Conservation (phyloP, 345 rosid genomes). For the Aquilaria yunnanensis region DNA sequence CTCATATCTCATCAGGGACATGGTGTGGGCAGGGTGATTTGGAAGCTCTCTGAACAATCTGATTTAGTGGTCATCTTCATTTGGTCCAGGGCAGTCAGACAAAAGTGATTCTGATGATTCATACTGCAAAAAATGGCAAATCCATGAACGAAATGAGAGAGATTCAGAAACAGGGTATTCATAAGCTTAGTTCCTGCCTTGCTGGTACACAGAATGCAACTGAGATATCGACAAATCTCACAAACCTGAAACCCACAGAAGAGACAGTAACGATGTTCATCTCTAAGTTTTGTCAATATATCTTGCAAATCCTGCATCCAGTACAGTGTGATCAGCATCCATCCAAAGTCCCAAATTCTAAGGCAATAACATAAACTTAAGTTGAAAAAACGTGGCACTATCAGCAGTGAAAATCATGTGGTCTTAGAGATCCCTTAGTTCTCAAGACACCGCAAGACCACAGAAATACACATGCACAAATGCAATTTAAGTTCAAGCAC, state of each 20-base stretch:
- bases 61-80: constrained; percentile 67
- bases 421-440: too few species aligned
- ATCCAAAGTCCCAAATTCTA: neutral
- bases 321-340: constrained; percentile 9
- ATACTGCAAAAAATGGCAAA: constrained; percentile 48
- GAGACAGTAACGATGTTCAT: constrained; percentile 65
- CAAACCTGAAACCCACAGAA: constrained; percentile 83
- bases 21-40: too few species aligned
- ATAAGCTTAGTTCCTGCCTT: neutral
- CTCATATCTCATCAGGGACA: too few species aligned
- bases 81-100: constrained; percentile 71
- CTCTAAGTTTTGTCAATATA: constrained; percentile 65
- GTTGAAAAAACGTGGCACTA: too few species aligned
- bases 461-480: too few species aligned
- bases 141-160: constrained; percentile 1
- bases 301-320: constrained; percentile 72
- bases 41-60: too few species aligned
- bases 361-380: too few species aligned
- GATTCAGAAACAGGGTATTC: constrained; percentile 1
- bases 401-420: too few species aligned
- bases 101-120: constrained; percentile 69
- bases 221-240: neutral
- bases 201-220: neutral
- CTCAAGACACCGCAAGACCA: too few species aligned
- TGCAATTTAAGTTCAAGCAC: too few species aligned